Conservation (phyloP, 441 rosid genomes). For the Gossypium armourianum region DNA sequence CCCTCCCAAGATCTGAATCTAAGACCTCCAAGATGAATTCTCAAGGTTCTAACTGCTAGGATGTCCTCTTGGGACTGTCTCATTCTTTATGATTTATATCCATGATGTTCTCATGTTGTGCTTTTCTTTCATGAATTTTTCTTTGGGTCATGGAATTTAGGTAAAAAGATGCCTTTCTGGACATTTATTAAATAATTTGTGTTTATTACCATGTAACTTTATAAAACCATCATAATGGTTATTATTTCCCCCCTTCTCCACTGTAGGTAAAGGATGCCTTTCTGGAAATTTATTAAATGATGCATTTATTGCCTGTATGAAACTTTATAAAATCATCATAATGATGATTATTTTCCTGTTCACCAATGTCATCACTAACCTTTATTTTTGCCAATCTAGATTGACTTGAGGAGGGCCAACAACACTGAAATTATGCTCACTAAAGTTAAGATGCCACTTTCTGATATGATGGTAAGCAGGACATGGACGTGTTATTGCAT, state of each 20-base stretch:
- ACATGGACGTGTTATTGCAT: neutral
- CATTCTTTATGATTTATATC: neutral
- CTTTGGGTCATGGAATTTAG: neutral
- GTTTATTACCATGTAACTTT: neutral
- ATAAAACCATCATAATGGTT: neutral
- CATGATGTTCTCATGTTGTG: neutral
- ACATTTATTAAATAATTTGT: neutral
- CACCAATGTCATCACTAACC: neutral
- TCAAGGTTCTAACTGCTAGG: neutral
- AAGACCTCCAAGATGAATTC: constrained; percentile 5
- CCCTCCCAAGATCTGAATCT: neutral
- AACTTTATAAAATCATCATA: neutral
- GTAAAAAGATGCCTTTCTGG: neutral
- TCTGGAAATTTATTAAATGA: neutral
- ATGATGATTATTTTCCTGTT: neutral
- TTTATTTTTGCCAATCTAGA: constrained; percentile 33
- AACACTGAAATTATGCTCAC: constrained; percentile 99
- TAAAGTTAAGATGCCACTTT: constrained; percentile 92
- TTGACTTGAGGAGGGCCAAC: constrained; percentile 92
- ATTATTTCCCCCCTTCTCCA: neutral
- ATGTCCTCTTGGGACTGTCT: neutral
- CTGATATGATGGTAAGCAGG: constrained; percentile 93
- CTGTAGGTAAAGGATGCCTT: neutral
- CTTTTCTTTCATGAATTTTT: neutral
- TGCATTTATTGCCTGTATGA: neutral